Conservation (phyloP, 805 yeast genomes). For the Wickerhamiella dianesei region DNA sequence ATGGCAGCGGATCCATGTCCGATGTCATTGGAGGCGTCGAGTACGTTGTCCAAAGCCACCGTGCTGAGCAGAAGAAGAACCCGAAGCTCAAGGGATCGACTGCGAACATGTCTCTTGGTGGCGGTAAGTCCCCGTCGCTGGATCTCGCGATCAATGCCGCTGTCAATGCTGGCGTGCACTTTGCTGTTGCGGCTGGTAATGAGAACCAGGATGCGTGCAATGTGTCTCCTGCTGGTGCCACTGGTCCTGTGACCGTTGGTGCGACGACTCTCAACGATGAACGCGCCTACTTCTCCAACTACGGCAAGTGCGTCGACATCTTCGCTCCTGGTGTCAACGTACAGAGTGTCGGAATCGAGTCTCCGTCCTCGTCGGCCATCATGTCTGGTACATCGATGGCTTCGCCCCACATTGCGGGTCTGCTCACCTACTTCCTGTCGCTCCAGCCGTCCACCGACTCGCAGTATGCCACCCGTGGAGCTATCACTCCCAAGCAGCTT, state of each 20-base stretch:
- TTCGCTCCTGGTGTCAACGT: conserved; percentile 94
- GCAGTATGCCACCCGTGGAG: conserved; percentile 33
- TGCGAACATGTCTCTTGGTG: conserved; percentile 82
- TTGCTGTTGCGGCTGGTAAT: conserved; percentile 96
- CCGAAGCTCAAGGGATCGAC: conserved; percentile 25
- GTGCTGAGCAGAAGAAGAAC: conserved; percentile 32
- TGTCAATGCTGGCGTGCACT: conserved; percentile 72
- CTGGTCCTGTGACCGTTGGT: conserved; percentile 71
- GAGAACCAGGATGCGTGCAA: conserved; percentile 87
- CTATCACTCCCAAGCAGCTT: conserved; percentile 39
- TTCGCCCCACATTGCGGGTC: conserved; percentile 89
- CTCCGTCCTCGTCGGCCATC: conserved; percentile 22
- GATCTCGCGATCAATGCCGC: conserved; percentile 86
- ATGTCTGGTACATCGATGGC: conserved; percentile 95
- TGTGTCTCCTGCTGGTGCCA: conserved; percentile 68
- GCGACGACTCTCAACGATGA: conserved; percentile 80
- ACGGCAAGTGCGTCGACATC: conserved; percentile 89
- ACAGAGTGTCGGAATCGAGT: conserved; percentile 35
- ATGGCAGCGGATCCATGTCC: conserved; percentile 44
- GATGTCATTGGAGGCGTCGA: conserved; percentile 49
- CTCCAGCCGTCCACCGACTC: conserved; percentile 57
- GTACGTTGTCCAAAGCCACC: conserved; percentile 57
- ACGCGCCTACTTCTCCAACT: conserved; percentile 92
- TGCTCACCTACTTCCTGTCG: conserved; percentile 77
- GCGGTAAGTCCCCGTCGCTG: conserved; percentile 78